Base-by-base conservation (phyloP, 179 eudicot species). In the Silene noctiflora region DNA sequence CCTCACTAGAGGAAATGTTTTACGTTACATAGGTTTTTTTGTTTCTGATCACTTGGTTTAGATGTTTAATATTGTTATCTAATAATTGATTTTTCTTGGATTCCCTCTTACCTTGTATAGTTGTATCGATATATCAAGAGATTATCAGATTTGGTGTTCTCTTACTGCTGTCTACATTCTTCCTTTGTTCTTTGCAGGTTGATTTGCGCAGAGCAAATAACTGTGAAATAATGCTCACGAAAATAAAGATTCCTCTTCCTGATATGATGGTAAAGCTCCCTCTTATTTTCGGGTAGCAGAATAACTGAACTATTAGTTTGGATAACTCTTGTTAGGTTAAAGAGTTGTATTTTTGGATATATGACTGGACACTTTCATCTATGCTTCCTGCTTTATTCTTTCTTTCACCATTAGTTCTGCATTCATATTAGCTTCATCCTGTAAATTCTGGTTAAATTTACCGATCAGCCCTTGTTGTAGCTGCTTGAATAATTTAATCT, bases 201-300 rank as follows among this genome's bases (percentile, higher is more conserved):
- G 87, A 85, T 78, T 69, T 85, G 77, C 85, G 87, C 66, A 78
- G 87, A 73, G 87, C 87, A 74, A 77, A 85, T 78, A 85, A 85
- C 65, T 85, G 87, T 73, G 87, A 85, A 70, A 85, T 85, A 75
- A 85, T 85, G 87, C 85, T 85, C 42, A 85, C 87, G 60, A 85
- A 85, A 74, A 82, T 85, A 80, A 85, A 85, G 80, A 83, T 85
- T 71, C 85, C 87, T 80, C 87, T 85, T 25, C 87, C 85, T 69
- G 85, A 85, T 25, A 85, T 85, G 87, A 42, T 83, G 87, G 87
- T 85, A 80, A 80, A 10, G 73, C 67, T 73, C 75, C 64, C 75
- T 65, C 51, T n/a, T 79, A 29, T 58, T 29, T 46, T 55, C 67
- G 20, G 55, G 58, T 24, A 29, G 56, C 48, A 74, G 48, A 72